These are phyloP conservation scores for Lepidopterella palustris DNA, from an alignment of 495 filamentous ascomycete species.

Conservation along the genomic window DNA sequence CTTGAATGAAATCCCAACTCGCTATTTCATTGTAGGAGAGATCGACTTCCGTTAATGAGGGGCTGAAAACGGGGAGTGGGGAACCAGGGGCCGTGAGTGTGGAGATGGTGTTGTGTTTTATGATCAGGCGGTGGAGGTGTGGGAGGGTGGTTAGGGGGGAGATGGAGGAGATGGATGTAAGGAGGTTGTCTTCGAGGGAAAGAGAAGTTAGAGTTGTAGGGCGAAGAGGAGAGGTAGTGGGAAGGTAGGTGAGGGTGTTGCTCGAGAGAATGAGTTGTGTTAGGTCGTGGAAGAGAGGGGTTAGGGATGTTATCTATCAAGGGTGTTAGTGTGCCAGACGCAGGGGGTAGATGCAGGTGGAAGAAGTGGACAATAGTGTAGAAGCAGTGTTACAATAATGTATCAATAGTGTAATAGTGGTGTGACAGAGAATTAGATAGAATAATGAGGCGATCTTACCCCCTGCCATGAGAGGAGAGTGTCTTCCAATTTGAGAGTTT, in stretches of 20 bases:
- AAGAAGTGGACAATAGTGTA: too few relatives aligned
- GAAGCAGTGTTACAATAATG: too few relatives aligned
- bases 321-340: too few relatives aligned
- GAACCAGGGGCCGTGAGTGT: constrained; percentile 15
- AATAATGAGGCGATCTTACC: too few relatives aligned
- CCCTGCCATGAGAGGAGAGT: constrained; percentile 68
- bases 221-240: constrained; percentile 30
- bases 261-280: constrained; percentile 49
- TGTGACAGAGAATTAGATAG: too few relatives aligned
- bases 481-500: constrained; percentile 65
- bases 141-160: constrained; percentile 41
- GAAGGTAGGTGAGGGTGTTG: constrained; percentile 44
- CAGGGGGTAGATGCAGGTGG: too few relatives aligned
- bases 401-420: constrained; percentile 12
- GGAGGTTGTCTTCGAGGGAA: constrained; percentile 68
- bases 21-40: constrained; percentile 69
- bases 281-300: constrained; percentile 51
- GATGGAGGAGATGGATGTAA: constrained; percentile 56
- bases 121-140: constrained; percentile 48
- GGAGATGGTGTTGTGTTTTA: constrained; percentile 44
- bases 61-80: constrained; percentile 17
- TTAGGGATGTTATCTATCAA: constrained; percentile 38
- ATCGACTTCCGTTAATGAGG: constrained; percentile 57
- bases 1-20: constrained; percentile 65
- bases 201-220: constrained; percentile 48